Evolutionary conservation across 2,329 filamentous ascomycete genomes (phyloP).

Genomic region (Chaetomium globosum): DNA sequence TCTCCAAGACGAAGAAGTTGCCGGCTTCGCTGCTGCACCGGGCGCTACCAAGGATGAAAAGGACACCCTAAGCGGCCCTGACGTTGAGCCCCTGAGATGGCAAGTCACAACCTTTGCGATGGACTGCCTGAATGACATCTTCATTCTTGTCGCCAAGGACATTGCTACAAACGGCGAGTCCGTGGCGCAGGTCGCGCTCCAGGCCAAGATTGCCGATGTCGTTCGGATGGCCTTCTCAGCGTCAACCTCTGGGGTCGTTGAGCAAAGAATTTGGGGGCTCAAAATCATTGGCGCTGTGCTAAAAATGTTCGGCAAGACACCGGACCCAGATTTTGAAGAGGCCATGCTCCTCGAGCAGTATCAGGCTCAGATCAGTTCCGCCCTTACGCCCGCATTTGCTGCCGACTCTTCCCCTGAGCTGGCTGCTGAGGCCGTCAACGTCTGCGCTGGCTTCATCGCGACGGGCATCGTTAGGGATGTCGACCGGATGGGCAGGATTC

Average conservation of each 20-base stretch:
- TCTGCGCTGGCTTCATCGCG: constrained; percentile 96
- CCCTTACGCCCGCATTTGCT: constrained; percentile 92
- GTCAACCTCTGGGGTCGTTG: constrained; percentile 88
- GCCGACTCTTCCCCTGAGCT: constrained; percentile 94
- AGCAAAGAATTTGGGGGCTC: constrained; percentile 85
- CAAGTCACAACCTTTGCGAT: constrained; percentile 94
- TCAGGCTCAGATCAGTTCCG: constrained; percentile 96
- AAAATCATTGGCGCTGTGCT: constrained; percentile 92
- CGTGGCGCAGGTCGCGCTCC: constrained; percentile 73
- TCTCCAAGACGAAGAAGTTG: constrained; percentile 92
- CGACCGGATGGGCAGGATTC: constrained; percentile 96
- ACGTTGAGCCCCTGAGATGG: constrained; percentile 90
- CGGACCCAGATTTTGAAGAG: constrained; percentile 97
- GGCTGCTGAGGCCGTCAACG: constrained; percentile 92
- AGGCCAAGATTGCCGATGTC: constrained; percentile 84
- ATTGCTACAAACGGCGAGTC: constrained; percentile 77
- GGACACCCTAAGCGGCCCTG: constrained; percentile 53
- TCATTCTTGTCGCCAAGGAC: constrained; percentile 76
- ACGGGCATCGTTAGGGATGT: constrained; percentile 97
- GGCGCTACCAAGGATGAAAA: constrained; percentile 63
- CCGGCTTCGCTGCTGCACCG: constrained; percentile 85
- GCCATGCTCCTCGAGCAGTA: constrained; percentile 96
- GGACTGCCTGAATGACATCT: constrained; percentile 81
- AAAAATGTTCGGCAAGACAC: constrained; percentile 93
- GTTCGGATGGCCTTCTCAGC: constrained; percentile 97